Percentiles rank a stretch among this genome's conserved stretches.
Evolutionary conservation across 2,329 filamentous ascomycete genomes (phyloP).

Genomic region (Dactylella cylindrospora): DNA sequence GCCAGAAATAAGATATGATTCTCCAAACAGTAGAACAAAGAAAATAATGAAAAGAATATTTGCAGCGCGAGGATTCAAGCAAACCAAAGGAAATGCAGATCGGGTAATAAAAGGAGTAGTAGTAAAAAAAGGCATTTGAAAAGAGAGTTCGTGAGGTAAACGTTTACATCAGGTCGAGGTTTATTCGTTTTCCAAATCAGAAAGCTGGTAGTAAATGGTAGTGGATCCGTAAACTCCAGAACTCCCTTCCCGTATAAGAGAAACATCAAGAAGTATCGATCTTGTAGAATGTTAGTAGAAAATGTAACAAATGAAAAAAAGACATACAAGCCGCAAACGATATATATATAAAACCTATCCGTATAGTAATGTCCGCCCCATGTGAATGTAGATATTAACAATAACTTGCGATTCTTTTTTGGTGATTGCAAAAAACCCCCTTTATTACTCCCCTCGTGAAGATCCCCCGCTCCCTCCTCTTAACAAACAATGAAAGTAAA

Average conservation of each 20-base stretch:
- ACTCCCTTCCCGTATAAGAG: conserved; percentile 41
- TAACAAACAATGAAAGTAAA: conserved; percentile 8
- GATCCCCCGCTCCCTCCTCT: conserved; percentile 22
- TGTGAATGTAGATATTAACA: no score
- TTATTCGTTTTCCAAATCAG: conserved; percentile 27
- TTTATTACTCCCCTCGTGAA: conserved; percentile 41
- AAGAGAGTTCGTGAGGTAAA: conserved; percentile 42
- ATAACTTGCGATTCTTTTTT: no score
- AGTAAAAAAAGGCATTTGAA: conserved; percentile 7
- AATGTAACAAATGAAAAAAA: conserved; percentile 5
- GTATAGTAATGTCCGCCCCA: conserved; percentile 35
- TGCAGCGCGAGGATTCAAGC: no score
- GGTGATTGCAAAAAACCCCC: conserved; percentile 32
- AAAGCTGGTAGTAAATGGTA: conserved; percentile 11
- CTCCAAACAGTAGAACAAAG: conserved; percentile 1
- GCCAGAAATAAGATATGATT: conserved; percentile 1
- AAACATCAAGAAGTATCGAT: no score
- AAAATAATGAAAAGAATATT: background rate
- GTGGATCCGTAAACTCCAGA: conserved; percentile 42
- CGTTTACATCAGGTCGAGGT: no score
- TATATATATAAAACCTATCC: conserved; percentile 37
- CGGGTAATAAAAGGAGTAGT: background rate
- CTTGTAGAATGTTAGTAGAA: no score
- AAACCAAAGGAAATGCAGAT: no score
- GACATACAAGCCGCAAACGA: conserved; percentile 17